Evolutionary conservation across 805 yeast species (phyloP).

Genomic region (Candida pseudoglaebosa): DNA sequence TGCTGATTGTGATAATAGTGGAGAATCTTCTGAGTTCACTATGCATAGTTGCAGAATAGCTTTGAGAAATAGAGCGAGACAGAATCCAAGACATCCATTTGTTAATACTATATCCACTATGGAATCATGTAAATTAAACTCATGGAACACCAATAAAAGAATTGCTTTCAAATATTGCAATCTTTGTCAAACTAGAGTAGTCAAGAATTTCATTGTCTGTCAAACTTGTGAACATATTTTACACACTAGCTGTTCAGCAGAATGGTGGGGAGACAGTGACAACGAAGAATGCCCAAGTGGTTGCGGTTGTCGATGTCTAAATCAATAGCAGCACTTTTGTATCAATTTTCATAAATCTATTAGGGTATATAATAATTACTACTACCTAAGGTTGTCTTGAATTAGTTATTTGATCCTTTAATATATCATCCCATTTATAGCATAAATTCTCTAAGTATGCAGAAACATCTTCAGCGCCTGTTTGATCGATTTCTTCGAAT

Average conservation of each 20-base stretch:
- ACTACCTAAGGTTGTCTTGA: constrained; percentile 29
- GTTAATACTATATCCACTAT: constrained; percentile 24
- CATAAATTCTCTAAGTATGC: constrained; percentile 55
- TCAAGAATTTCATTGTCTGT: constrained; percentile 63
- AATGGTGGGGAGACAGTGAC: constrained; percentile 63
- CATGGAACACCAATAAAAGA: constrained; percentile 29
- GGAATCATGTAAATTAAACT: constrained; percentile 17
- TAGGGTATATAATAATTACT: neutral
- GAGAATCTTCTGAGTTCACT: constrained; percentile 12
- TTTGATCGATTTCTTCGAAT: constrained; percentile 50
- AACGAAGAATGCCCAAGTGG: constrained; percentile 67
- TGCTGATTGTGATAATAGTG: constrained; percentile 16
- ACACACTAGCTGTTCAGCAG: constrained; percentile 73
- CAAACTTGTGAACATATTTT: constrained; percentile 71
- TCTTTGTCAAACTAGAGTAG: constrained; percentile 59
- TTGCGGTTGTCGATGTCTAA: constrained; percentile 74
- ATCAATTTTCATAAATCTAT: neutral
- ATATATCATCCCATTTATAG: constrained; percentile 67
- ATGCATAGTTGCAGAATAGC: constrained; percentile 36
- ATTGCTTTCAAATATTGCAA: constrained; percentile 47
- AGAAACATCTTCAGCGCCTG: constrained; percentile 67
- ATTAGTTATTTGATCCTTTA: constrained; percentile 68
- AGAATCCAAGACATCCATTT: constrained; percentile 16
- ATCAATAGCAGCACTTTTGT: constrained; percentile 10
- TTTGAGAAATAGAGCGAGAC: constrained; percentile 18